Evolutionary conservation across 2,329 filamentous ascomycete species (phyloP).

Genomic region (Cryoendolithus antarcticus): DNA sequence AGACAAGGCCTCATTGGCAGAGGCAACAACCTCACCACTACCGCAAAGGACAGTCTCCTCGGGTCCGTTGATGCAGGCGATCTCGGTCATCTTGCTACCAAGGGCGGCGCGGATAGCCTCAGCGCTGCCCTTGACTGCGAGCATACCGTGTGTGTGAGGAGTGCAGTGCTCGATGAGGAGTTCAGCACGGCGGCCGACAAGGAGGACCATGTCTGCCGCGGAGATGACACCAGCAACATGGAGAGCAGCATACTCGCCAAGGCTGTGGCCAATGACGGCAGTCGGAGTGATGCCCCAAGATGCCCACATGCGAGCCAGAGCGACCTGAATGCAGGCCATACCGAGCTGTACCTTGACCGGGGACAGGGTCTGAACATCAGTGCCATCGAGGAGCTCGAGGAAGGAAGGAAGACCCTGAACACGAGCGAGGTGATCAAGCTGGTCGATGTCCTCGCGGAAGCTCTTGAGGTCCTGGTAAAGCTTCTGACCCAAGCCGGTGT

Average conservation of each 20-base stretch:
- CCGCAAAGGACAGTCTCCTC: slow-evolving; percentile 63
- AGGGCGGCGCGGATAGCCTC: slow-evolving; percentile 42
- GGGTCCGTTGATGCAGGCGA: slow-evolving; percentile 66
- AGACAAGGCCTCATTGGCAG: slow-evolving; percentile 37
- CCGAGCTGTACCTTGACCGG: slow-evolving; percentile 41
- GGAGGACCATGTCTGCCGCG: slow-evolving; percentile 57
- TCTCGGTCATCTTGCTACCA: slow-evolving; percentile 37
- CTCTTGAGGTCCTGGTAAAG: slow-evolving; percentile 36
- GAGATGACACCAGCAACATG: slow-evolving; percentile 59
- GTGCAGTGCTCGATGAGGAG: slow-evolving; percentile 54
- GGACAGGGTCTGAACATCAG: slow-evolving; percentile 38
- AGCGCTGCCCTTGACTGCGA: slow-evolving; percentile 42
- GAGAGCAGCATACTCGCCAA: slow-evolving; percentile 64
- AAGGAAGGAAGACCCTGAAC: slow-evolving; percentile 38
- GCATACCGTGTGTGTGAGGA: slow-evolving; percentile 53
- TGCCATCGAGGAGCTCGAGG: slow-evolving; percentile 36
- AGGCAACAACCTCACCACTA: slow-evolving; percentile 46
- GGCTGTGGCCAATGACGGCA: slow-evolving; percentile 44
- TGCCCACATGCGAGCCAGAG: slow-evolving; percentile 40
- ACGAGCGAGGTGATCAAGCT: slow-evolving; percentile 35
- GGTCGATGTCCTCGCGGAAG: slow-evolving; percentile 38
- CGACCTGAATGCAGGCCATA: slow-evolving; percentile 41
- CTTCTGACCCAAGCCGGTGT: slow-evolving; percentile 38
- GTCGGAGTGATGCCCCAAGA: slow-evolving; percentile 41
- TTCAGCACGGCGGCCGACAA: slow-evolving; percentile 57